Base-by-base conservation (phyloP, 208 protist species). In the Phytomonas sp. region DNA sequence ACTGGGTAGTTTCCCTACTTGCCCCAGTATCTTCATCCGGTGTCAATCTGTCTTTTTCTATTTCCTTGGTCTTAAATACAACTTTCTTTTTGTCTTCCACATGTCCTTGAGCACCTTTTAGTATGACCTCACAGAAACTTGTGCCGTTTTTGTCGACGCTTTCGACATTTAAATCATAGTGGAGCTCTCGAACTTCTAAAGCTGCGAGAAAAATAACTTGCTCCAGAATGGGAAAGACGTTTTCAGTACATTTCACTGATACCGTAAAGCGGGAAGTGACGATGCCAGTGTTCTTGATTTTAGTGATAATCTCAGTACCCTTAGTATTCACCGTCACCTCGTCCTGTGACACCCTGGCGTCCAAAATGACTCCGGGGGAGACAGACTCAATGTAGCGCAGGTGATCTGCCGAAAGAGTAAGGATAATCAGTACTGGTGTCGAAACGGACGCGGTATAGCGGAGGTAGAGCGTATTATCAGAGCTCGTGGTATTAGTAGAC, bases 381-480 rank as follows among this genome's bases (percentile, higher is more conserved):
- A 95, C 80, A 9, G 85, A 80, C 6, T 88, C 70, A 60, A 87
- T 72, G 78, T 91, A 96, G 65, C 81, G 66, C 28, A 96, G 73
- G 60, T 86, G 80, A 70, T 94, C 92, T 0, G 92, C 92, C 33
- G 61, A 76, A 63, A 95, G 64, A 28, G 83, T 87, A 60, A 96
- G 62, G 2, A 77, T 88, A 46, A 96, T 53, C 80, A 94, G 79
- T 0, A 82, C 83, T 11, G 85, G 62, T 7, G 83, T 60, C 0
- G 89, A 76, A n/a, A 71, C 69, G 6, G 64, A 31, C 20, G 77
- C 72, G 31, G 71, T 62, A 71, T 91, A 95, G 5, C 83, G 61
- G 23, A 95, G 67, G 70, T 87, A 88, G 64, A 82, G 87, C 30
- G 76, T 78, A 17, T 13, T 17, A 40, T 80, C 71, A 6, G 37